phyloP scores from a whole-genome alignment of 768 basidiomycete genomes.

The Phanerochaete carnosa region DNA sequence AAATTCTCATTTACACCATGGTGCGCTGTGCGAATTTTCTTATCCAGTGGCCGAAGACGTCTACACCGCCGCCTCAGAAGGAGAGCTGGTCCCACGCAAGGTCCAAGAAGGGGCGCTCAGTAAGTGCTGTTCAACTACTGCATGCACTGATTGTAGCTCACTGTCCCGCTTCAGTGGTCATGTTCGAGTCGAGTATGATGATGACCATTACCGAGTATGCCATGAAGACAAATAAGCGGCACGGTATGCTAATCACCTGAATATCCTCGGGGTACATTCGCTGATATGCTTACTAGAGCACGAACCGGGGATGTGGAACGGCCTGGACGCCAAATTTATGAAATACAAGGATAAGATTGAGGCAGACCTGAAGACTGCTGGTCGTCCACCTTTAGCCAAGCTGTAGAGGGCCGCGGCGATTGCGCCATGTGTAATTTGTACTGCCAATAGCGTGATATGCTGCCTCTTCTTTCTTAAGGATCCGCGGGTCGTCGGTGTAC shows the following conservation, averaged over 20 bases:
- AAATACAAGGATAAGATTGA: slow-evolving; percentile 57
- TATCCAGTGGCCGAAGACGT: slow-evolving; percentile 53
- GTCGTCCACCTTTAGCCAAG: neutral
- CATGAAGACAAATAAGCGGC: slow-evolving; percentile 56
- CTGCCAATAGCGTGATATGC: too few relatives aligned
- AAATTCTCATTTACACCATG: neutral
- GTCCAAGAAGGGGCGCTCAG: slow-evolving; percentile 53
- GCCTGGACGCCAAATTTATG: slow-evolving; percentile 54
- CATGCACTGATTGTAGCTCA: neutral
- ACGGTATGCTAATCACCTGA: slow-evolving; percentile 36
- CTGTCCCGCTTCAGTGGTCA: slow-evolving; percentile 40
- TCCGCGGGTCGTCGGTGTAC: too few relatives aligned
- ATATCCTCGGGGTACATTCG: neutral
- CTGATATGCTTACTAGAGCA: slow-evolving; percentile 36
- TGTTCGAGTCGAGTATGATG: slow-evolving; percentile 64
- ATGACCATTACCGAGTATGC: slow-evolving; percentile 64
- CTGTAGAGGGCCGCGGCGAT: neutral
- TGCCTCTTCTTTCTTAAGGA: too few relatives aligned
- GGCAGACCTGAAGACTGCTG: slow-evolving; percentile 21
- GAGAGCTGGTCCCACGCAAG: slow-evolving; percentile 47
- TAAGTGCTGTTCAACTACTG: slow-evolving; percentile 20
- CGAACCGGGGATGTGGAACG: slow-evolving; percentile 67
- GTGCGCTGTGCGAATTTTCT: neutral
- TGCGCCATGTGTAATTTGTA: neutral
- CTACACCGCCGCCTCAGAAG: slow-evolving; percentile 54